Base-by-base conservation (phyloP, 2,329 filamentous ascomycete genomes). In the Apiospora rasikravindrae region DNA sequence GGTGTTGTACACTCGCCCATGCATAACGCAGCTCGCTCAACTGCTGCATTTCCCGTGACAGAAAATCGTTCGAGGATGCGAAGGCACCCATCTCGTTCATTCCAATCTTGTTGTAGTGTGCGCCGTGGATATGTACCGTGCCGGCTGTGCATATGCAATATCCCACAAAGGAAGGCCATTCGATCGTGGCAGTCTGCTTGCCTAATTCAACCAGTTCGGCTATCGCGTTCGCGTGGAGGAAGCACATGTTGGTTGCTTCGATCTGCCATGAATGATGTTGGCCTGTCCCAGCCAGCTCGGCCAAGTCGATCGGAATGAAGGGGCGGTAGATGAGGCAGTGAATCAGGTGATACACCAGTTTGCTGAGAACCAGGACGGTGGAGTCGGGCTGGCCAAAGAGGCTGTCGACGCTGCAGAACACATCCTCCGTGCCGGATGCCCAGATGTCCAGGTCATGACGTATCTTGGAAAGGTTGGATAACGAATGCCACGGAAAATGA, bases 261-360 rank as follows among this genome's bases (percentile, higher is more conserved):
- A 97, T 96, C 79, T 97, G 94, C 94, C 94, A 97, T 40, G 93
- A 95, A 79, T 97, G 94, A 76, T 97, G 93, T 77, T 97, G 94
- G 1, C 93, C 93, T 0, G 89, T 92, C 19, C 93, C 93, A 16
- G 93, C 90, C 8, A 97, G 88, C 80, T 97, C 94, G 33, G 92
- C 89, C 4, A 97, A 86, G 80, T 97, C 93, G 74, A 97, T 93
- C 0, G 94, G 94, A 7, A 97, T 85, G 81, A 97, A 97, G 0
- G 94, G 94, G 22, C 94, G 90, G 79, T 97, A 97, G 61, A 97
- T 92, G 69, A 97, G 86, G 78, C 94, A 97, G 82, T 97, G 93
- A 64, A 96, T 92, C 19, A 96, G 86, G 78, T 97, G 94, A 77
- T 96, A 97, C 42, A 97, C 91, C 57, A 96, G 87, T 81, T 96